A percentile compares a stretch with the other conserved stretches of the same genome.
phyloP scores from a whole-genome alignment of 306 rosid genomes.

The Dalbergia oliveri region DNA sequence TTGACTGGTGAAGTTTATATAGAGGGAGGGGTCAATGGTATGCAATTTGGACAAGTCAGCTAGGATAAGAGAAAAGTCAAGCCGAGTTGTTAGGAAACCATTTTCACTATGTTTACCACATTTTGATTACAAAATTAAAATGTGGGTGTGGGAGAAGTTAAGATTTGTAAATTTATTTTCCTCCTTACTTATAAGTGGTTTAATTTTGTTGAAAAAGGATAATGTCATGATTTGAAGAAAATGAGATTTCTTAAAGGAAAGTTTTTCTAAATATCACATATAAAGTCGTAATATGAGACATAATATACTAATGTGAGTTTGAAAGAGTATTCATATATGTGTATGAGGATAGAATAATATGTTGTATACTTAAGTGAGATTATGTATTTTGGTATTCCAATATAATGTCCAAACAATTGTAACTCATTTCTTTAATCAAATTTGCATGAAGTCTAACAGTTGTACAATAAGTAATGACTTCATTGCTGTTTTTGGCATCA shows the following conservation, averaged over 20 bases:
- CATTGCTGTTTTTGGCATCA: not conserved
- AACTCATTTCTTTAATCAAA: not conserved
- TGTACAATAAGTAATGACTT: not conserved
- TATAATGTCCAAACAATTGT: not conserved
- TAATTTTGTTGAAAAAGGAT: not conserved
- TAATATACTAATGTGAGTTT: too few species aligned
- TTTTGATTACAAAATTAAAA: constrained; percentile 34
- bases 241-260: not conserved
- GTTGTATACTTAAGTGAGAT: not conserved
- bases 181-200: not conserved
- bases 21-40: constrained; percentile 27
- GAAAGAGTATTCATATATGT: too few species aligned
- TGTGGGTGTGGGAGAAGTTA: not conserved
- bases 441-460: not conserved
- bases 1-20: constrained; percentile 48
- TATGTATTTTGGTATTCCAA: not conserved
- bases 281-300: too few species aligned
- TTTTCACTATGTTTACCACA: constrained; percentile 30
- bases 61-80: constrained; percentile 25
- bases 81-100: constrained; percentile 53
- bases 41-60: not conserved
- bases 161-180: not conserved
- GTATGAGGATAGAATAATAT: too few species aligned
- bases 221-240: not conserved
- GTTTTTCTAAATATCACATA: too few species aligned